A percentile compares a stretch with the other conserved stretches of the same genome.
Conservation (phyloP, 2,329 filamentous ascomycete genomes). For the Sordariomycetes sp. region DNA sequence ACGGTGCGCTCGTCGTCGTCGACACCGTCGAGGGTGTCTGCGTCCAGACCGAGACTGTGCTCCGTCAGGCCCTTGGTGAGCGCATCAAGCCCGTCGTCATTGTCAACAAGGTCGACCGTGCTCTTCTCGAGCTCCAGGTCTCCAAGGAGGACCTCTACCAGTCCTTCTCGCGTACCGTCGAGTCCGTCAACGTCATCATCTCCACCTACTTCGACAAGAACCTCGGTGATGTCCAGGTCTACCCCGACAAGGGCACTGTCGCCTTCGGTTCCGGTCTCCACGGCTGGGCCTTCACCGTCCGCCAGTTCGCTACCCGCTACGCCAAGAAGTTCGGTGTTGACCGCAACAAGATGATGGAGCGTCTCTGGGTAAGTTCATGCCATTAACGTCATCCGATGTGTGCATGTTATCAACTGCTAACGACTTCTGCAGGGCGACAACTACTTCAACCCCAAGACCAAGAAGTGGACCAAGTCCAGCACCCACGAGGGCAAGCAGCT, state of each 20-base stretch:
- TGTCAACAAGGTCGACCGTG: conserved; percentile 99
- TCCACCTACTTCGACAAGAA: conserved; percentile 96
- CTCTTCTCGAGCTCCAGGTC: conserved; percentile 96
- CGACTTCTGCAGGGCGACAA: conserved; percentile 61
- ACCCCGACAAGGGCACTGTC: conserved; percentile 94
- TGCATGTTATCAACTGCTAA: neutral
- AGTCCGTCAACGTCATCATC: conserved; percentile 99
- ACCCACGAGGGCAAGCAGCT: conserved; percentile 76
- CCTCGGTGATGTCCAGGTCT: conserved; percentile 96
- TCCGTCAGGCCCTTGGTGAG: conserved; percentile 97
- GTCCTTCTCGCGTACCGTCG: conserved; percentile 98
- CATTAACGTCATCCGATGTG: neutral
- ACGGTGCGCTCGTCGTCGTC: conserved; percentile 98
- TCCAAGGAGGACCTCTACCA: conserved; percentile 99
- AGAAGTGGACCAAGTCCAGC: conserved; percentile 95
- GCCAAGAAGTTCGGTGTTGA: conserved; percentile 99
- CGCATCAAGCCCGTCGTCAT: conserved; percentile 99
- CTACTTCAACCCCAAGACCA: conserved; percentile 99
- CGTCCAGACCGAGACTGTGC: conserved; percentile 99
- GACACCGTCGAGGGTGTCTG: conserved; percentile 99
- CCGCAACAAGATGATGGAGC: conserved; percentile 99
- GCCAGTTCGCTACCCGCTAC: conserved; percentile 91
- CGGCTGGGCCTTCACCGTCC: conserved; percentile 98
- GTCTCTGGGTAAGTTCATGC: conserved; percentile 68
- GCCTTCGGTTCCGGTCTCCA: conserved; percentile 99